These are phyloP conservation scores for Hemileccinum rubropunctum DNA, from an alignment of 768 basidiomycete species.

Conservation along the genomic window DNA sequence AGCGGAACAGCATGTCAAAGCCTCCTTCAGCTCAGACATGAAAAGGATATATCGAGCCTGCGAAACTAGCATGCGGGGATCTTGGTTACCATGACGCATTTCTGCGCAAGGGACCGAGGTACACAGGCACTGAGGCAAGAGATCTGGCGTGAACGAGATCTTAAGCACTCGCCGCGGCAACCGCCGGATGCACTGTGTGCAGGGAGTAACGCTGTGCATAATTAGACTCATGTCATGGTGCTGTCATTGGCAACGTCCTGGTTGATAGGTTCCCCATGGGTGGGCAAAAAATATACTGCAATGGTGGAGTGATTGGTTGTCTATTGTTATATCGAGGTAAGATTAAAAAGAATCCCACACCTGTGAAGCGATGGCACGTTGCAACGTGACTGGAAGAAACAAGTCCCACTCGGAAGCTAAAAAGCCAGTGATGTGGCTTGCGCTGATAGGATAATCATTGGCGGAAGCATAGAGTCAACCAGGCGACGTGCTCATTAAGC, in stretches of 20 bases:
- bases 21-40: neutral
- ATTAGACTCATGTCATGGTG: neutral
- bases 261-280: neutral
- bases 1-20: neutral
- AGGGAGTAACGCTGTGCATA: neutral
- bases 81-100: constrained; percentile 8
- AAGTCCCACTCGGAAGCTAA: neutral
- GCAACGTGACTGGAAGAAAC: neutral
- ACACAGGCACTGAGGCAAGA: neutral
- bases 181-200: constrained; percentile 7
- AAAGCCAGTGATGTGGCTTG: too few species aligned
- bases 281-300: neutral
- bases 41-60: neutral
- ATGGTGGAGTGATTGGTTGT: constrained; percentile 2
- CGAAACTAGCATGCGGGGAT: constrained; percentile 1
- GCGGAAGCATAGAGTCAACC: neutral
- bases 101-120: neutral
- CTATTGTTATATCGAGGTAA: constrained; percentile 2
- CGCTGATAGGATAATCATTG: too few species aligned
- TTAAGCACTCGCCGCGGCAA: constrained; percentile 6
- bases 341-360: neutral
- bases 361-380: constrained; percentile 1
- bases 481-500: neutral
- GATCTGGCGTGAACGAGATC: constrained; percentile 5
- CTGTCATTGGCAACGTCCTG: constrained; percentile 13